Evolutionary conservation across 179 eudicot genomes (phyloP).

Genomic region (Corrigiola litoralis): DNA sequence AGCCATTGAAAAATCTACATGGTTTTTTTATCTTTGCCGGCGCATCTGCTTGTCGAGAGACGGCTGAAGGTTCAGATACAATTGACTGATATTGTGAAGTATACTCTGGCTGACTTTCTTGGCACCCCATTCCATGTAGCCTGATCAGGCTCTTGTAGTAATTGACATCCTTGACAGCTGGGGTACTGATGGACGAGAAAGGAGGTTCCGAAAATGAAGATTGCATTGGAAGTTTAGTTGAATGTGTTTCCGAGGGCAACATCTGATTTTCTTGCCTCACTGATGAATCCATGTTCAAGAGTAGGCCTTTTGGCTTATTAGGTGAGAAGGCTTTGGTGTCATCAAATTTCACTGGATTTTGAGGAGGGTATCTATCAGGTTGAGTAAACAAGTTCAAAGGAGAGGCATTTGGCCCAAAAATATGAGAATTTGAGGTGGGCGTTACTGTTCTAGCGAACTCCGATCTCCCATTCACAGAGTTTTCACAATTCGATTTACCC

Average conservation of each 20-base stretch:
- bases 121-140: constrained; percentile 43
- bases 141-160: constrained; percentile 46
- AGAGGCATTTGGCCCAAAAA: background rate
- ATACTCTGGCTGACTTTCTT: constrained; percentile 10
- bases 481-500: background rate
- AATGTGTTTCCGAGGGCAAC: background rate
- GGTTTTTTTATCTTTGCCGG: constrained; percentile 23
- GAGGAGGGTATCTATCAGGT: background rate
- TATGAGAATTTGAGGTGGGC: background rate
- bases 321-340: no score
- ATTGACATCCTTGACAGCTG: constrained; percentile 25
- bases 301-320: background rate
- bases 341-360: background rate
- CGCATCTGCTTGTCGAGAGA: constrained; percentile 2
- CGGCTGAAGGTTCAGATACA: background rate
- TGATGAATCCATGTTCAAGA: background rate
- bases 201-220: constrained; percentile 3
- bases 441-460: background rate
- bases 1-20: constrained; percentile 37
- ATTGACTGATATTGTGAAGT: constrained; percentile 4
- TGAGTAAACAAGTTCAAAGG: background rate
- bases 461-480: background rate
- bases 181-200: constrained; percentile 15
- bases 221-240: background rate
- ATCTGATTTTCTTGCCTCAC: background rate